phyloP scores from a whole-genome alignment of 495 filamentous ascomycete genomes.

The Trichoderma gamsii region DNA sequence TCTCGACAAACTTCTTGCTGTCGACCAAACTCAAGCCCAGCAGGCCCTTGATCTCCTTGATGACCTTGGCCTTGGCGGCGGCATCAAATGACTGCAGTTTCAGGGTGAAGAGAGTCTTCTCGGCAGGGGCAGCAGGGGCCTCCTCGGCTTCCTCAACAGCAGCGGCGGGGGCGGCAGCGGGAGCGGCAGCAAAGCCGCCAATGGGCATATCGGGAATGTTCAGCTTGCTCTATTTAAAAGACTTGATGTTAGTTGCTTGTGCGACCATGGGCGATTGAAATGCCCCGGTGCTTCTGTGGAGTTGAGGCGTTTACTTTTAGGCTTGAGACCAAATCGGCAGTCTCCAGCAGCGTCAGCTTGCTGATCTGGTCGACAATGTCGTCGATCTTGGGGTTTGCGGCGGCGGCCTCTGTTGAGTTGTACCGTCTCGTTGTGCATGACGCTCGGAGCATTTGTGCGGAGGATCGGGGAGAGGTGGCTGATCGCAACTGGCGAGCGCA shows the following conservation, averaged over 20 bases:
- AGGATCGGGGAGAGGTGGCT: conserved; percentile 30
- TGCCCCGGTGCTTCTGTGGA: background rate
- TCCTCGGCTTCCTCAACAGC: conserved; percentile 68
- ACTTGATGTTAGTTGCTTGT: conserved; percentile 20
- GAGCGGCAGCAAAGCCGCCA: conserved; percentile 65
- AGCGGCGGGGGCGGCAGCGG: conserved; percentile 49
- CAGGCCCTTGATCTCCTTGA: conserved; percentile 98
- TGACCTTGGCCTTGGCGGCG: conserved; percentile 89
- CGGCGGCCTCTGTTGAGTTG: conserved; percentile 63
- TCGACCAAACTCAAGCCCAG: conserved; percentile 94
- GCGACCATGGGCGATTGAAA: background rate
- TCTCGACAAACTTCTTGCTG: conserved; percentile 99
- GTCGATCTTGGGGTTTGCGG: conserved; percentile 77
- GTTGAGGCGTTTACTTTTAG: conserved; percentile 59
- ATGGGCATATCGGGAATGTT: conserved; percentile 98
- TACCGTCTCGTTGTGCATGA: conserved; percentile 50
- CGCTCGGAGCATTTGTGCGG: conserved; percentile 33
- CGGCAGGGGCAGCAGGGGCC: conserved; percentile 75
- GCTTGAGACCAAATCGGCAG: conserved; percentile 84
- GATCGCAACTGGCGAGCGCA: conserved; percentile 51
- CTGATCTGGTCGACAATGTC: conserved; percentile 97
- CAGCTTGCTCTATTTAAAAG: conserved; percentile 65
- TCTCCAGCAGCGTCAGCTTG: conserved; percentile 94
- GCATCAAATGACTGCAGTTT: conserved; percentile 88
- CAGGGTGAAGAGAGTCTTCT: conserved; percentile 96